phyloP scores from a whole-genome alignment of 2,329 filamentous ascomycete genomes.

The Cytospora piceae region DNA sequence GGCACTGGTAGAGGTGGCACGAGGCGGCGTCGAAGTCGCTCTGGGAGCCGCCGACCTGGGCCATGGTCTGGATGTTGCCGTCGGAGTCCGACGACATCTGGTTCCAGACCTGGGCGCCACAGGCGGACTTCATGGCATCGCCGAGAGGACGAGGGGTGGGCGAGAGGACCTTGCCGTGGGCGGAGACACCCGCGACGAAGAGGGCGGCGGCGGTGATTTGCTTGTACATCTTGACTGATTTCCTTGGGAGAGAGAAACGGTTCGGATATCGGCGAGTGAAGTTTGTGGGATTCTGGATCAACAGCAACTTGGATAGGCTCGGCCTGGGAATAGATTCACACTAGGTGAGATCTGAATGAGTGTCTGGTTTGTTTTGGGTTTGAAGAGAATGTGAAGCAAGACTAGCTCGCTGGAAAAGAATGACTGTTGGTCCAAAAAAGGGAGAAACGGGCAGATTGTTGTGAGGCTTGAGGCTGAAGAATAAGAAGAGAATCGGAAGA shows the following conservation, averaged over 20 bases:
- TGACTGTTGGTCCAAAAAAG: constrained; percentile 27
- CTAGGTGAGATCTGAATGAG: constrained; percentile 16
- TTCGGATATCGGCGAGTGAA: background rate
- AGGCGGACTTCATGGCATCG: constrained; percentile 53
- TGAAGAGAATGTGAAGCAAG: constrained; percentile 27
- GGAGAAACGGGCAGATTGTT: constrained; percentile 20
- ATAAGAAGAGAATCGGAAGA: constrained; percentile 6
- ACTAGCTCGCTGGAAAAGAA: constrained; percentile 31
- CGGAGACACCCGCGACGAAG: constrained; percentile 49
- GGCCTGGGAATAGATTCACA: constrained; percentile 12
- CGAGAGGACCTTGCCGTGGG: constrained; percentile 56
- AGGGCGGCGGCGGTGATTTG: constrained; percentile 36
- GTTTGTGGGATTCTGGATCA: constrained; percentile 15
- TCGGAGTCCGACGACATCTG: constrained; percentile 57
- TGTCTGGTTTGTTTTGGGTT: constrained; percentile 16
- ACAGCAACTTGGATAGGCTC: constrained; percentile 26
- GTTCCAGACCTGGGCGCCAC: constrained; percentile 57
- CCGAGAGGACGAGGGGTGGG: constrained; percentile 56
- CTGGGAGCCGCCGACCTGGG: constrained; percentile 52
- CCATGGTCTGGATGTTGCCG: constrained; percentile 60
- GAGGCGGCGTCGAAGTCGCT: constrained; percentile 49
- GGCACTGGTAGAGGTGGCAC: constrained; percentile 60
- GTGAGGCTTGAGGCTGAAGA: constrained; percentile 29
- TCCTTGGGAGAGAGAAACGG: background rate
- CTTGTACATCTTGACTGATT: constrained; percentile 31